Base-by-base conservation (phyloP, 768 basidiomycete species). In the Boletus rubropictus region DNA sequence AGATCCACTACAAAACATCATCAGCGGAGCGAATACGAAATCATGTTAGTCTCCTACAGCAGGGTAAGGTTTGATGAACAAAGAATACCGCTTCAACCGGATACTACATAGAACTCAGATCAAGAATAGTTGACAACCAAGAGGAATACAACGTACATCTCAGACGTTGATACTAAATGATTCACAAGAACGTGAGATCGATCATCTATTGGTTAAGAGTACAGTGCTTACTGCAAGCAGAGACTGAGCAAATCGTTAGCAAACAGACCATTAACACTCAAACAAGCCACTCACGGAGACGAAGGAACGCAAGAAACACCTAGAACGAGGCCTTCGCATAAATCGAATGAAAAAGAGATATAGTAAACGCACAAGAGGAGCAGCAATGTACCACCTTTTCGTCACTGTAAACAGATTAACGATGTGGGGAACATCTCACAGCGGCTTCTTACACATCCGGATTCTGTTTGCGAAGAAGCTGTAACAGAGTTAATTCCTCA, bases 391-490 rank as follows among this genome's bases (percentile, higher is more conserved):
- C 64, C 61, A 68, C 27, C 29, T 64, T 47, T 66, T 66, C 21
- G 62, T 66, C 50, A 66, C 64, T 66, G 31, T 1, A 27, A 42
- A 39, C 2, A 1, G 0, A 27, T 63, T 24, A 63, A 49, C 1
- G 21, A 47, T 14, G 18, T 24, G n/a, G 1, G 1, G 1, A 17
- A 24, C 27, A 36, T 3, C 5, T 5, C 3, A 12, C 24, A 14
- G 22, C 11, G 3, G 37, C n/a, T 15, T 14, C 64, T 52, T 53
- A 66, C 64, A 44, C 62, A 58, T 64, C n/a, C 66, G 57, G 28
- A 66, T 62, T 50, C 64, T 56, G 52, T 66, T 66, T 2, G 64
- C 64, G 29, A 67, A 66, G 56, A 66, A 66, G 24, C 64, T 65
- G 18, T 3, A 3, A 34, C 0, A 21, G 10, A 22, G 22, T 14